Percentiles rank a stretch among this genome's conserved stretches.
These are phyloP conservation scores for Glycine tomentella DNA, from an alignment of 306 rosid genomes.

Conservation along the genomic window DNA sequence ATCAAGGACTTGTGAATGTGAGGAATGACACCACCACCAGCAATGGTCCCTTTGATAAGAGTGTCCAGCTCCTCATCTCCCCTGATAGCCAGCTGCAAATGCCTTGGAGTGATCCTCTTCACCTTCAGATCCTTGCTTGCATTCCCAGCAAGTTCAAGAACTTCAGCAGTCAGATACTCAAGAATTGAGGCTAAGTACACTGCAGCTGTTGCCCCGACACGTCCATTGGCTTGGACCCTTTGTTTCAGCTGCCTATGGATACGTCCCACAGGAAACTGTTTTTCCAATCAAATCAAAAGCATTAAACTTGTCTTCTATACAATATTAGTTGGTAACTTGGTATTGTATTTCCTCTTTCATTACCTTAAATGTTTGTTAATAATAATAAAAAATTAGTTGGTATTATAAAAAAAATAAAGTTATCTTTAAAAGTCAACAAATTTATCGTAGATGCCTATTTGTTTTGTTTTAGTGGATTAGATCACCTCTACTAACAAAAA, in stretches of 20 bases:
- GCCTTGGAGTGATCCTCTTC: constrained; percentile 98
- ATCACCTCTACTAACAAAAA: no score
- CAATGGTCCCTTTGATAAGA: constrained; percentile 94
- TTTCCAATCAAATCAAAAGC: no score
- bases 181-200: constrained; percentile 95
- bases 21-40: constrained; percentile 99
- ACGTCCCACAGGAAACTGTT: constrained; percentile 92
- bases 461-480: no score
- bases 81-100: constrained; percentile 91
- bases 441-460: no score
- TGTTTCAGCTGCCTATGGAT: constrained; percentile 90
- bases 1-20: constrained; percentile 97
- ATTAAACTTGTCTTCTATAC: no score
- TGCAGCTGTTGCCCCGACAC: constrained; percentile 98
- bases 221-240: constrained; percentile 83
- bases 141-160: constrained; percentile 94
- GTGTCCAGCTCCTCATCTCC: constrained; percentile 99
- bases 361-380: no score
- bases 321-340: no score
- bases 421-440: no score
- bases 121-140: constrained; percentile 97
- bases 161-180: constrained; percentile 93
- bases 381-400: no score
- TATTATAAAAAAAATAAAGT: no score
- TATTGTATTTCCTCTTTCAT: no score